A percentile compares a stretch with the other conserved stretches of the same genome.
phyloP scores from a whole-genome alignment of 164 flowering plant genomes.

The Tinospora cordifolia region DNA sequence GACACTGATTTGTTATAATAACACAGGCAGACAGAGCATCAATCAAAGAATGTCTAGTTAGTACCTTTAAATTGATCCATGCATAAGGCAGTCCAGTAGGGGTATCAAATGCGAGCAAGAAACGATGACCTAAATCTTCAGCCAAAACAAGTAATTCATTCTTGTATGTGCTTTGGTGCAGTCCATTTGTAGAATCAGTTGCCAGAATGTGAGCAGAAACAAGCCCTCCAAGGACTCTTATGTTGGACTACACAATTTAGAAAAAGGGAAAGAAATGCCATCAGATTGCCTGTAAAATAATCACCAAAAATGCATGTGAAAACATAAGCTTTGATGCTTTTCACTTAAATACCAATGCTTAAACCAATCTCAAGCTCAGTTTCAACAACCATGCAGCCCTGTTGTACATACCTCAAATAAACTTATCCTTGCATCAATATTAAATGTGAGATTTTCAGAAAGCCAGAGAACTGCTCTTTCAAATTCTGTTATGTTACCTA shows the following conservation, averaged over 20 bases:
- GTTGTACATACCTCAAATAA: conserved; percentile 77
- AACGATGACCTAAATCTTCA: conserved; percentile 79
- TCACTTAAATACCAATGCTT: too few relatives aligned
- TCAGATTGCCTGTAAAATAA: conserved; percentile 18
- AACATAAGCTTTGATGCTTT: not conserved
- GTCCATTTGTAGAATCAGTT: conserved; percentile 79
- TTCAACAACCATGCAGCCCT: not conserved
- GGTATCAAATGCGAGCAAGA: conserved; percentile 78
- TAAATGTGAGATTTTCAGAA: conserved; percentile 70
- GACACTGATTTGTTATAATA: not conserved
- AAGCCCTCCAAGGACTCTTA: conserved; percentile 99
- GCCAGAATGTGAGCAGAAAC: conserved; percentile 99
- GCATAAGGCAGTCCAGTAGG: conserved; percentile 98
- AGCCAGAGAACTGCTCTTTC: conserved; percentile 89
- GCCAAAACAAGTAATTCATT: conserved; percentile 78
- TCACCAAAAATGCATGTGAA: conserved; percentile 3
- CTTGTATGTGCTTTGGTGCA: conserved; percentile 54
- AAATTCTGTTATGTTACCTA: conserved; percentile 90
- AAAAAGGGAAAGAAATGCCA: conserved; percentile 23
- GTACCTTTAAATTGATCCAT: conserved; percentile 96
- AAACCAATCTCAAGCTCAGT: not conserved
- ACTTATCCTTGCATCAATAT: conserved; percentile 88
- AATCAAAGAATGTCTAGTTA: conserved; percentile 8
- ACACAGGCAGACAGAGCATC: not conserved
- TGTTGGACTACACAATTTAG: conserved; percentile 81